Conservation (phyloP, 768 basidiomycete genomes). For the Hemileccinum impolitum region DNA sequence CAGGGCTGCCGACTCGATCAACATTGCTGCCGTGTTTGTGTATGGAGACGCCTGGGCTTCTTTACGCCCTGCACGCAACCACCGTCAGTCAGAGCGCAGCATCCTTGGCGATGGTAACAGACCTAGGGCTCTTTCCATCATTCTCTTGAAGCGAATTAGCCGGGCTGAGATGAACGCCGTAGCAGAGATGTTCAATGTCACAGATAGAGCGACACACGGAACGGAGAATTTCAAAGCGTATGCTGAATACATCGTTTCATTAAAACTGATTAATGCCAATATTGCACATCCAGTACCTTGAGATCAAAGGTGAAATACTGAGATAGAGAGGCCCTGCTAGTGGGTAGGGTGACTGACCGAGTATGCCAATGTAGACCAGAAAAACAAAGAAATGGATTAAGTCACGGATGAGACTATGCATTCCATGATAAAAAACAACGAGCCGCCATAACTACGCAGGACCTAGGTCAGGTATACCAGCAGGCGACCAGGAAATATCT, state of each 20-base stretch:
- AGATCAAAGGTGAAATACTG: background rate
- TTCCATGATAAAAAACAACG: background rate
- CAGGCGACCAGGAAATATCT: background rate
- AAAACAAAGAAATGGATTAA: too few relatives aligned
- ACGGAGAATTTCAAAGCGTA: background rate
- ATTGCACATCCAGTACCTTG: background rate
- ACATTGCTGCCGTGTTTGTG: background rate
- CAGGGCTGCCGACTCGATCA: background rate
- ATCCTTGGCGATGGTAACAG: background rate
- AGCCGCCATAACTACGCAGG: background rate
- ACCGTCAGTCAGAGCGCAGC: background rate
- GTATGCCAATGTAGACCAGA: too few relatives aligned
- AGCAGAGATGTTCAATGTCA: too few relatives aligned
- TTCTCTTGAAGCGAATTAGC: background rate
- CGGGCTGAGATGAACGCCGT: background rate
- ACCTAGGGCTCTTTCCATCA: background rate
- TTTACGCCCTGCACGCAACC: background rate
- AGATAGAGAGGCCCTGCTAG: too few relatives aligned
- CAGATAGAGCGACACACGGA: background rate
- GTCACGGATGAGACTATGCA: too few relatives aligned
- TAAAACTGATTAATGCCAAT: background rate
- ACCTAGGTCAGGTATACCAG: background rate
- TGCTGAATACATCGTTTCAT: background rate
- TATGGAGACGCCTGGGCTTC: background rate
- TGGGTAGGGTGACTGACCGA: too few relatives aligned